These are phyloP conservation scores for Haemoproteus tartakovskyi DNA, from an alignment of 169 alveolate species.

Conservation along the genomic window DNA sequence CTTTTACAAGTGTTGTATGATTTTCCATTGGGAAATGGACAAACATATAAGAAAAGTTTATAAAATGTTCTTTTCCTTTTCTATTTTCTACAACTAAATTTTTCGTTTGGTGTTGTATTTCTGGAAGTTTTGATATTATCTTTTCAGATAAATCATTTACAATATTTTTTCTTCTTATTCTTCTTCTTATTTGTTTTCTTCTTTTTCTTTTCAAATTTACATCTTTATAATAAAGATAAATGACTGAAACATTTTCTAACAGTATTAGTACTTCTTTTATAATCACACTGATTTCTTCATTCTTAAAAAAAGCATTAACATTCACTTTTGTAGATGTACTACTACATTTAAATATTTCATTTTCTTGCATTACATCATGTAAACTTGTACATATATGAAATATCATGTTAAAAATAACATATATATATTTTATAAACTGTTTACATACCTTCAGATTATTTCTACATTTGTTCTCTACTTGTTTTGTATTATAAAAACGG, in stretches of 20 bases:
- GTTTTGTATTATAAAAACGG: not conserved
- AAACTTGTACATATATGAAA: conserved; percentile 39
- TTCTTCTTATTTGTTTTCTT: not conserved
- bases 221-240: conserved; percentile 15
- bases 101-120: not conserved
- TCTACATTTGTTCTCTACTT: not conserved
- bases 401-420: conserved; percentile 33
- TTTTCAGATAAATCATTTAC: no score
- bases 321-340: conserved; percentile 32
- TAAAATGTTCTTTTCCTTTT: no score
- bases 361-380: conserved; percentile 10
- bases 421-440: conserved; percentile 45
- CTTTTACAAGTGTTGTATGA: conserved; percentile 14
- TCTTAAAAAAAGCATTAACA: conserved; percentile 6
- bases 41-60: no score
- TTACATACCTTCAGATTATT: conserved; percentile 8
- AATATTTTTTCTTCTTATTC: no score
- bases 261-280: conserved; percentile 30
- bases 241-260: conserved; percentile 23
- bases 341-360: not conserved
- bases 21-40: no score
- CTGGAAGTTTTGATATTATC: not conserved
- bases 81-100: no score
- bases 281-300: conserved; percentile 37
- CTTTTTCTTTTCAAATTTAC: not conserved